These are phyloP conservation scores for Vitellaria paradoxa DNA, from an alignment of 179 eudicot genomes.

Conservation along the genomic window DNA sequence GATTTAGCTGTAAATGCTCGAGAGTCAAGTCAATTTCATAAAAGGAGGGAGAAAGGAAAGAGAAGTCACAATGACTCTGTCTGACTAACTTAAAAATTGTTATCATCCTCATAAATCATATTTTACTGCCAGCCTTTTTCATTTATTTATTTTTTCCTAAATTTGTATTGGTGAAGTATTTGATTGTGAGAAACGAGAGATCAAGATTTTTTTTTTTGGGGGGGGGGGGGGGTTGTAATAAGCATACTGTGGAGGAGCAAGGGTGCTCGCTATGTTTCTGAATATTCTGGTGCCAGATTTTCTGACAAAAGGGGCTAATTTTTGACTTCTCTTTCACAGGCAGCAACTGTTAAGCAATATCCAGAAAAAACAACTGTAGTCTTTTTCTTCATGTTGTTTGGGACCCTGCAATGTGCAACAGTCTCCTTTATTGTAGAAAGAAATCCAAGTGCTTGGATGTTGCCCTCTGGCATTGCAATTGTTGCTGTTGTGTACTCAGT, in stretches of 20 bases:
- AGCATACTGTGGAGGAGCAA: not conserved
- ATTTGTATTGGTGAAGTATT: not conserved
- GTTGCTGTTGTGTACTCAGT: slow-evolving; percentile 44
- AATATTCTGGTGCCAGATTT: not conserved
- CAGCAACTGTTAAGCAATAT: slow-evolving; percentile 37
- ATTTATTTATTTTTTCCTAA: not conserved
- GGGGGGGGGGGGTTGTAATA: slow-evolving; percentile 1
- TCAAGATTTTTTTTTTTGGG: not conserved
- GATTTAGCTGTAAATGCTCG: not conserved
- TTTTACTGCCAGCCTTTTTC: not conserved
- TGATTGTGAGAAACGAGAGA: not conserved
- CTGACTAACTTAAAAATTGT: not conserved
- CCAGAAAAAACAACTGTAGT: slow-evolving; percentile 45
- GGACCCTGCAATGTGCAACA: slow-evolving; percentile 38
- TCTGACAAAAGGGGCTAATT: not conserved
- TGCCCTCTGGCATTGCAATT: slow-evolving; percentile 34
- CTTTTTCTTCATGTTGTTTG: slow-evolving; percentile 47
- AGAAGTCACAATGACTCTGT: not conserved
- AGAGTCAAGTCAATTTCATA: not conserved
- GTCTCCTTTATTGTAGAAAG: slow-evolving; percentile 27
- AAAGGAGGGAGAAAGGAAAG: not conserved
- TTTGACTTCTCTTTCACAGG: slow-evolving; percentile 28
- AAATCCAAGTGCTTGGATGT: slow-evolving; percentile 34
- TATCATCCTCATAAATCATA: not conserved
- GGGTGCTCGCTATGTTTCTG: not conserved